A percentile compares a stretch with the other conserved stretches of the same genome.
These are phyloP conservation scores for Sclerotinia spermophila DNA, from an alignment of 2,329 filamentous ascomycete genomes.

Conservation along the genomic window DNA sequence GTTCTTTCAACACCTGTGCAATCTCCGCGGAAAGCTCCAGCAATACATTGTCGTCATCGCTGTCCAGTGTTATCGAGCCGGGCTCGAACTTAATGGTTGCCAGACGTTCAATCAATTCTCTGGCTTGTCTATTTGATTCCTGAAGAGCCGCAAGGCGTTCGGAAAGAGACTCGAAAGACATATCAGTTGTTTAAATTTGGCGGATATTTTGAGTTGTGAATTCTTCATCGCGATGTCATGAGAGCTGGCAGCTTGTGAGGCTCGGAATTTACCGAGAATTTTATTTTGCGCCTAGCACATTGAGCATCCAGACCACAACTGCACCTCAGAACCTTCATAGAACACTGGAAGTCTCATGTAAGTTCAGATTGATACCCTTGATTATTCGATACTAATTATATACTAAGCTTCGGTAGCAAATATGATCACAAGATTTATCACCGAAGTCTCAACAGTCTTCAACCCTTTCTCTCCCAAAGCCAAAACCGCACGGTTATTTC, in stretches of 20 bases:
- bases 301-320: conserved; percentile 8
- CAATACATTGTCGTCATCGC: conserved; percentile 48
- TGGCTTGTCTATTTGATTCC: conserved; percentile 57
- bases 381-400: neutral
- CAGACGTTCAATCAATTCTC: conserved; percentile 57
- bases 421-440: conserved; percentile 86
- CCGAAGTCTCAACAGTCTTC: conserved; percentile 80
- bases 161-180: conserved; percentile 60
- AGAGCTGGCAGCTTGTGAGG: neutral
- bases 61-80: conserved; percentile 51
- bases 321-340: neutral
- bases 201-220: neutral
- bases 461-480: conserved; percentile 82
- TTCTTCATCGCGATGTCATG: neutral
- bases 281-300: conserved; percentile 7
- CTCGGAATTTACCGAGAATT: conserved; percentile 11
- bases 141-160: conserved; percentile 57
- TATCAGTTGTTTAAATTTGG: conserved; percentile 36
- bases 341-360: conserved; percentile 8
- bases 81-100: conserved; percentile 56
- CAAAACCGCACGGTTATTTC: conserved; percentile 82
- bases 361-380: neutral
- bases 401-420: conserved; percentile 29
- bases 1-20: conserved; percentile 68
- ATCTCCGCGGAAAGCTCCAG: conserved; percentile 79